A percentile compares a stretch with the other conserved stretches of the same genome.
Conservation (phyloP, 768 basidiomycete species). For the Panellus pusillus region DNA sequence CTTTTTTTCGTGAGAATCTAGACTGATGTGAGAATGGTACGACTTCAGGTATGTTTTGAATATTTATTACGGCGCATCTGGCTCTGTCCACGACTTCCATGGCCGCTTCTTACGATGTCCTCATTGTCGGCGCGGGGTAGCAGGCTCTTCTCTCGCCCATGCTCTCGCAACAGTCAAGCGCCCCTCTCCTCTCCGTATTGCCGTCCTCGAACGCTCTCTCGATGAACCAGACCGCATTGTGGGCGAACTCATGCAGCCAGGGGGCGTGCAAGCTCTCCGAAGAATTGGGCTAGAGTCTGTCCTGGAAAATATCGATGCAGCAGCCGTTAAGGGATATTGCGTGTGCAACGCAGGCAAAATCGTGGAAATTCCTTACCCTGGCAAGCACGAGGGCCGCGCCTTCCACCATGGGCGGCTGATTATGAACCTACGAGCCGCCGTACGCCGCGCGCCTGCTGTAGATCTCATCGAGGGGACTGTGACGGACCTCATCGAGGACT, state of each 20-base stretch:
- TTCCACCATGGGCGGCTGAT: slow-evolving; percentile 97
- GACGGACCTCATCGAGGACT: slow-evolving; percentile 67
- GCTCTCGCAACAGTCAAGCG: slow-evolving; percentile 67
- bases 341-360: slow-evolving; percentile 64
- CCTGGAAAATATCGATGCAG: slow-evolving; percentile 86
- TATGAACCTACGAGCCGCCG: slow-evolving; percentile 70
- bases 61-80: neutral
- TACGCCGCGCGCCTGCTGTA: slow-evolving; percentile 59
- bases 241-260: slow-evolving; percentile 95
- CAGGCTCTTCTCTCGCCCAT: slow-evolving; percentile 85
- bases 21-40: too few species aligned
- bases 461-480: slow-evolving; percentile 86
- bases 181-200: slow-evolving; percentile 66
- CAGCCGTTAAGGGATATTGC: slow-evolving; percentile 83
- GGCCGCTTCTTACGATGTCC: slow-evolving; percentile 56
- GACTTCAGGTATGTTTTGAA: neutral
- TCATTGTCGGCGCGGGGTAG: slow-evolving; percentile 95
- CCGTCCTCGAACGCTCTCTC: slow-evolving; percentile 87
- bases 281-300: slow-evolving; percentile 75
- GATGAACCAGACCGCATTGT: slow-evolving; percentile 95
- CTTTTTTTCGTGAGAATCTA: too few species aligned
- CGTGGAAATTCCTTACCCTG: slow-evolving; percentile 91
- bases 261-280: slow-evolving; percentile 74
- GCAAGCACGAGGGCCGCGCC: slow-evolving; percentile 66
- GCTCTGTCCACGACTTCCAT: neutral